Conservation (phyloP, 2,329 filamentous ascomycete species). For the Xylaria sp. region DNA sequence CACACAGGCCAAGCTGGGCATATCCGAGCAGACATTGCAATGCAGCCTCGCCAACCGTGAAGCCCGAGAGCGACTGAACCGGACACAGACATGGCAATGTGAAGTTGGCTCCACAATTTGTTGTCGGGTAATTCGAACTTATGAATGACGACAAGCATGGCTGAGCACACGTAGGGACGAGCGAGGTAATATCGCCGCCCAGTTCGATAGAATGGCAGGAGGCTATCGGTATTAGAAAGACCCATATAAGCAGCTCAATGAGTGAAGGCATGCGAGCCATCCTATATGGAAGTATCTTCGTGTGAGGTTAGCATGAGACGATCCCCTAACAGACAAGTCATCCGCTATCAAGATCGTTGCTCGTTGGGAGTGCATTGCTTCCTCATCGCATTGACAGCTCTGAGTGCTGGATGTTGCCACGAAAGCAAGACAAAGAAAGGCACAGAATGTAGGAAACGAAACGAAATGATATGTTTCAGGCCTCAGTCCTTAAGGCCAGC, state of each 20-base stretch:
- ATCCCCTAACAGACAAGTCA: constrained; percentile 35
- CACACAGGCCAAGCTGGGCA: constrained; percentile 62
- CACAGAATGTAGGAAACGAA: constrained; percentile 25
- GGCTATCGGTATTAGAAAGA: constrained; percentile 42
- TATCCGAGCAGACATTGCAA: constrained; percentile 73
- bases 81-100: constrained; percentile 73
- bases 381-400: constrained; percentile 39
- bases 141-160: constrained; percentile 72
- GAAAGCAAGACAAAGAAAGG: constrained; percentile 18
- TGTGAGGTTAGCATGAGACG: constrained; percentile 43
- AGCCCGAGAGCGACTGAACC: constrained; percentile 67
- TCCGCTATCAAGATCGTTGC: constrained; percentile 34
- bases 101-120: constrained; percentile 60
- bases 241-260: constrained; percentile 47
- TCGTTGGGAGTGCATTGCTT: constrained; percentile 41
- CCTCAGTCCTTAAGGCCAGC: constrained; percentile 27
- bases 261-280: constrained; percentile 49
- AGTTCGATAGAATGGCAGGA: constrained; percentile 41
- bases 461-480: constrained; percentile 42
- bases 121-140: constrained; percentile 64
- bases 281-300: constrained; percentile 47
- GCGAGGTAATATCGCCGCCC: constrained; percentile 42
- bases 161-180: constrained; percentile 48
- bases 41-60: constrained; percentile 77
- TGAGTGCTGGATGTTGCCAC: constrained; percentile 31